Evolutionary conservation across 345 rosid genomes (phyloP), one percentile per base, ranked within the genome.

Genomic region (Heritiera littoralis): DNA sequence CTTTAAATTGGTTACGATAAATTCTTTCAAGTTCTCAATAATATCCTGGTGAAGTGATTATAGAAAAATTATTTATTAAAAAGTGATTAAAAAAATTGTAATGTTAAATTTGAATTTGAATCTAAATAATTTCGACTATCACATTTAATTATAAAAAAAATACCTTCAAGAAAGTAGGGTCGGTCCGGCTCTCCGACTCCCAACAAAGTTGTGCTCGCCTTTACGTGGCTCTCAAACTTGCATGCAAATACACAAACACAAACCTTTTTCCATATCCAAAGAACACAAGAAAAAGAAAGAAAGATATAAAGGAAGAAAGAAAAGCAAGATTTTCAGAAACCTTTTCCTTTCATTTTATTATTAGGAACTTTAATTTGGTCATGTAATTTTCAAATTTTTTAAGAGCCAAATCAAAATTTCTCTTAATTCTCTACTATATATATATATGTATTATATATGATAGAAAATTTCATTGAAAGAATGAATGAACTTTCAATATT

Each of bases 131-230:
- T 1, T 35, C 38, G 38, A 35, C 38, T 35, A 2, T 1, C 38
- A 35, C 1, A 23, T 35, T 35, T 35, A 35, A 35, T 35, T 35
- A 35, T 35, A 35, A 35, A 35, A 35, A 35, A 35, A 59, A 78
- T 60, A 68, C 80, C 84, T 75, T 81, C 85, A 77, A n/a, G n/a
- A n/a, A 77, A 78, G 72, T 28, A 66, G 75, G 23, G 82, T 60
- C 41, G 87, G 86, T 84, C 89, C 87, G 79, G 80, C 63, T 69
- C 74, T 35, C 38, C 3, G 1, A 3, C 38, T 35, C 38, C 38
- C 38, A 35, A 35, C 38, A 63, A 60, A 70, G 72, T 75, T 32
- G 76, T 66, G 45, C 11, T 69, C 14, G 38, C 83, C 75, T 80
- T 82, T 80, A 66, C 80, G 59, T 77, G 72, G 18, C 32, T 46